Evolutionary conservation across 768 basidiomycete species (phyloP).

Genomic region (Naganishia vishniacii): DNA sequence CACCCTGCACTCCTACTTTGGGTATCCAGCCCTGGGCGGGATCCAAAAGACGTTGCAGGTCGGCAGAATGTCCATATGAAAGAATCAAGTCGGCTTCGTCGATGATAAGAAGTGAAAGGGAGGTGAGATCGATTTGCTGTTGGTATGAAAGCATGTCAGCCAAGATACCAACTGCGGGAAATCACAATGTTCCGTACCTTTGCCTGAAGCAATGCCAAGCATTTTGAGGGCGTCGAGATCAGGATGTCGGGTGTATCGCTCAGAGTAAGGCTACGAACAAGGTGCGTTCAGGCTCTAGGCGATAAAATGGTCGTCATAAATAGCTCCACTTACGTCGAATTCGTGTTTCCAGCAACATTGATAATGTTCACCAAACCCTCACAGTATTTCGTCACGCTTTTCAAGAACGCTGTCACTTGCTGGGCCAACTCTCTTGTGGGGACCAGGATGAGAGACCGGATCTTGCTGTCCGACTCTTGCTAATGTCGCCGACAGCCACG

Average conservation of each 20-base stretch:
- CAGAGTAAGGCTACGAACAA: constrained; percentile 45
- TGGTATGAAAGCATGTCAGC: not conserved
- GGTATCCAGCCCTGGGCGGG: constrained; percentile 57
- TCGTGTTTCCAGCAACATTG: constrained; percentile 67
- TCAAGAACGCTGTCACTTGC: constrained; percentile 72
- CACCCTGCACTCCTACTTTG: constrained; percentile 64
- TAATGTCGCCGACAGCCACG: too few species aligned
- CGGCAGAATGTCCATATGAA: constrained; percentile 86
- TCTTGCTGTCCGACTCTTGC: constrained; percentile 27
- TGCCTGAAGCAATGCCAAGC: constrained; percentile 62
- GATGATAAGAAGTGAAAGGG: constrained; percentile 80
- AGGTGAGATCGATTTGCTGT: constrained; percentile 61
- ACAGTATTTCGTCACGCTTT: constrained; percentile 66
- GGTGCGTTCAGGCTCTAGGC: not conserved
- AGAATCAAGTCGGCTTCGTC: constrained; percentile 97
- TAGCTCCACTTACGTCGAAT: constrained; percentile 49
- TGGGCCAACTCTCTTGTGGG: constrained; percentile 90
- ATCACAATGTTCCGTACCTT: constrained; percentile 53
- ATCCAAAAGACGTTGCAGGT: constrained; percentile 58
- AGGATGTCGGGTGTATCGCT: constrained; percentile 74
- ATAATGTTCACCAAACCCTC: constrained; percentile 62
- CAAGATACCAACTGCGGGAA: not conserved
- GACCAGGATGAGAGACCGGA: constrained; percentile 48
- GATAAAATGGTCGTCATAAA: not conserved
- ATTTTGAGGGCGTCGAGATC: constrained; percentile 70